These are phyloP conservation scores for Tinospora cordifolia DNA, from an alignment of 164 flowering plant genomes.

Conservation along the genomic window DNA sequence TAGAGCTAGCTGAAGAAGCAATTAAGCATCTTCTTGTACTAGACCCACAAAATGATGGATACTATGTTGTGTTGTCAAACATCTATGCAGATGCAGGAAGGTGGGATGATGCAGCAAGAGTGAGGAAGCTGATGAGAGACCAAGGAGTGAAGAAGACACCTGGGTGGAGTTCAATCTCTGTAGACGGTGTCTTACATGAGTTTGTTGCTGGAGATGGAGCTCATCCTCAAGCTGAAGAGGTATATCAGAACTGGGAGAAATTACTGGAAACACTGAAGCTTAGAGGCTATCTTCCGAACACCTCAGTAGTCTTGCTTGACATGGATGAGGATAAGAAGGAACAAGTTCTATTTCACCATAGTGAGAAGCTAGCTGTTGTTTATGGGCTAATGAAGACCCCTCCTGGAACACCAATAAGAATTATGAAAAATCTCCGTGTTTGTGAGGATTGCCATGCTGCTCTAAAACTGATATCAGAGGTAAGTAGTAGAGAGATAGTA, in stretches of 20 bases:
- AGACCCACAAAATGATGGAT: constrained; percentile 55
- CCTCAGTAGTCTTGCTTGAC: constrained; percentile 49
- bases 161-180: constrained; percentile 46
- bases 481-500: constrained; percentile 36
- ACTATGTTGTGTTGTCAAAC: constrained; percentile 55
- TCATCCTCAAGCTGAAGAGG: constrained; percentile 40
- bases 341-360: constrained; percentile 44
- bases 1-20: constrained; percentile 53
- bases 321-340: constrained; percentile 47
- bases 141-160: constrained; percentile 54
- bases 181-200: constrained; percentile 45
- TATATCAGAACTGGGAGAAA: constrained; percentile 39
- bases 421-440: constrained; percentile 64
- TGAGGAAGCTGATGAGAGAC: constrained; percentile 48
- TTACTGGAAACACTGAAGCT: constrained; percentile 35
- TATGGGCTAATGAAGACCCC: constrained; percentile 47
- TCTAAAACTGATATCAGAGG: constrained; percentile 39
- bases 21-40: constrained; percentile 41
- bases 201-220: constrained; percentile 57
- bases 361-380: constrained; percentile 55
- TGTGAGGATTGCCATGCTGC: constrained; percentile 64
- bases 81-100: constrained; percentile 48
- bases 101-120: constrained; percentile 52
- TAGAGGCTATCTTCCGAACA: constrained; percentile 48
- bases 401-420: constrained; percentile 39